A percentile compares a stretch with the other conserved stretches of the same genome.
Evolutionary conservation across 768 basidiomycete species (phyloP).

Genomic region (Xerocomellus intermedius): DNA sequence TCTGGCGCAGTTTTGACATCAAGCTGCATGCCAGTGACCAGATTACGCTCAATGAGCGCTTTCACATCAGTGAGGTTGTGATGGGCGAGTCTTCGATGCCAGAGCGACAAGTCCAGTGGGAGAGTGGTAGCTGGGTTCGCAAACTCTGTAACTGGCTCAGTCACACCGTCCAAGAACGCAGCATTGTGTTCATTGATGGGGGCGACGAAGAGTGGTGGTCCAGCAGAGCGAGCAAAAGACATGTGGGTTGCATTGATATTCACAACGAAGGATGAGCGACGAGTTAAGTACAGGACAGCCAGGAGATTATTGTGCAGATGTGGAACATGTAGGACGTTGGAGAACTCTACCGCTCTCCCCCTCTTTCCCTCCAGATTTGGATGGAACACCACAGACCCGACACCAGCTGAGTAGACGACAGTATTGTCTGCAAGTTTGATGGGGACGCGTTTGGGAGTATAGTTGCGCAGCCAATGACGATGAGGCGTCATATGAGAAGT

Average conservation of each 20-base stretch:
- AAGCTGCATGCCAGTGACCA: no score
- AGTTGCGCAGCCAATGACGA: no score
- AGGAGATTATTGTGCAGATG: constrained; percentile 12
- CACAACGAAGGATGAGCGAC: constrained; percentile 1
- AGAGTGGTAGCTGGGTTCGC: constrained; percentile 4
- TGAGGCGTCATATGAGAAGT: no score
- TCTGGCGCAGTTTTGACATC: no score
- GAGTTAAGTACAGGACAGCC: constrained; percentile 16
- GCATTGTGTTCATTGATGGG: constrained; percentile 15
- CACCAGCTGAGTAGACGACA: no score
- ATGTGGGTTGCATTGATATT: not conserved
- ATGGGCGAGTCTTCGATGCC: constrained; percentile 10
- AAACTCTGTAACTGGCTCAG: constrained; percentile 2
- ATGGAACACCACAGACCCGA: no score
- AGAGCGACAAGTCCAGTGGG: constrained; percentile 15
- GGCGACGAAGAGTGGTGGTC: constrained; percentile 7
- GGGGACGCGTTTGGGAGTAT: no score
- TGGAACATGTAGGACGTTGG: constrained; percentile 21
- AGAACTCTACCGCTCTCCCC: constrained; percentile 8
- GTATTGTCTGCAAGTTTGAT: no score
- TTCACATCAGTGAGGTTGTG: not conserved
- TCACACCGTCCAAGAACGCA: constrained; percentile 20
- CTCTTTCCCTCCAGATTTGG: not conserved
- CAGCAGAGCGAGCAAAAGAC: not conserved
- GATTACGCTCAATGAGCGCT: no score